Percentiles rank a stretch among this genome's conserved stretches.
phyloP scores from a whole-genome alignment of 495 filamentous ascomycete genomes.

The Lasiosphaeriaceae sp. region DNA sequence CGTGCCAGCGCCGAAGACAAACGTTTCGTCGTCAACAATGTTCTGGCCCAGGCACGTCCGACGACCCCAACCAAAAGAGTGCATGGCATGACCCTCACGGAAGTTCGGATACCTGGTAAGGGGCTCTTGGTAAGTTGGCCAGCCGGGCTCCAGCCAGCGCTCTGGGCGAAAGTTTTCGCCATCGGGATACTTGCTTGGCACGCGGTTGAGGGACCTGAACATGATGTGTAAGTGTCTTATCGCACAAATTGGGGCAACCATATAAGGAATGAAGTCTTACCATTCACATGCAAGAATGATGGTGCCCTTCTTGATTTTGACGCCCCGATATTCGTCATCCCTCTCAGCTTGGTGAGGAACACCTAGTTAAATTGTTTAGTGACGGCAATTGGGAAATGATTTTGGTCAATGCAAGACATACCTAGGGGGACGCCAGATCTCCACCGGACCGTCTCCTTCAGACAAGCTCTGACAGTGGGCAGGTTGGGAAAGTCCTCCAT shows the following conservation, averaged over 20 bases:
- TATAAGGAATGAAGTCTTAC: slow-evolving; percentile 24
- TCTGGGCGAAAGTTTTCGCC: slow-evolving; percentile 53
- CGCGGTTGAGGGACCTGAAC: slow-evolving; percentile 48
- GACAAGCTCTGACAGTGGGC: slow-evolving; percentile 51
- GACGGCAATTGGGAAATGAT: neutral
- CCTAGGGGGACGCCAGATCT: slow-evolving; percentile 48
- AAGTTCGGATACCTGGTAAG: slow-evolving; percentile 49
- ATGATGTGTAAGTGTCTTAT: neutral
- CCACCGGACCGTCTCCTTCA: slow-evolving; percentile 62
- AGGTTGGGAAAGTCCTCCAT: slow-evolving; percentile 44
- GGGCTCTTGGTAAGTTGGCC: slow-evolving; percentile 53
- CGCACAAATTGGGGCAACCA: neutral
- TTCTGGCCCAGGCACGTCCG: slow-evolving; percentile 59
- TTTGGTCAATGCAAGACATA: slow-evolving; percentile 13
- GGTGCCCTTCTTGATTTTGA: slow-evolving; percentile 48
- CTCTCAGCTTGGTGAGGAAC: slow-evolving; percentile 51
- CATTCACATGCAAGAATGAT: slow-evolving; percentile 55
- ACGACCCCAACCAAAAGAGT: slow-evolving; percentile 61
- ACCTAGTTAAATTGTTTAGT: slow-evolving; percentile 24
- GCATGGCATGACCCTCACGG: slow-evolving; percentile 46
- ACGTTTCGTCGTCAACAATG: slow-evolving; percentile 58
- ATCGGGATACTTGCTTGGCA: slow-evolving; percentile 46
- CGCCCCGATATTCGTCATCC: slow-evolving; percentile 47
- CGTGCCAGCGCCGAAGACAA: slow-evolving; percentile 44
- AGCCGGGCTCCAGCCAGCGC: slow-evolving; percentile 49